Conservation (phyloP, 768 basidiomycete species). For the Sporobolomyces roseus region DNA sequence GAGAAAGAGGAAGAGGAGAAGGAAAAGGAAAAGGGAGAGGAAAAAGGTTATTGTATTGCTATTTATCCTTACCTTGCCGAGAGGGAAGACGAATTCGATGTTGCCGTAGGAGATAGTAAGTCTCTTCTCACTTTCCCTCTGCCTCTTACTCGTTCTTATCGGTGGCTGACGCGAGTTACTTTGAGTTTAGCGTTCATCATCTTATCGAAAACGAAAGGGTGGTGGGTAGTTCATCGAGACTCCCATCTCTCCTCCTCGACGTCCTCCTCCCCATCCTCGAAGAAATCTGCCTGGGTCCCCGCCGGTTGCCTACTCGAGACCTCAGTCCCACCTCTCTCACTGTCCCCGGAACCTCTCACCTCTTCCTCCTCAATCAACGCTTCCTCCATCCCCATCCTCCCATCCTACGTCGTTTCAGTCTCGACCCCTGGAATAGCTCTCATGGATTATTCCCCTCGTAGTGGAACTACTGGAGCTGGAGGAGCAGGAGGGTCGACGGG, state of each 20-base stretch:
- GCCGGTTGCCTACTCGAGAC: slow-evolving; percentile 95
- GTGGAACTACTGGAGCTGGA: background rate
- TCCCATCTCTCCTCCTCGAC: slow-evolving; percentile 56
- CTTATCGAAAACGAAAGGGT: slow-evolving; percentile 67
- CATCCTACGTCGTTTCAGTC: slow-evolving; percentile 88
- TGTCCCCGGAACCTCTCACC: slow-evolving; percentile 52
- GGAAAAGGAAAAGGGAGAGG: slow-evolving; percentile 8
- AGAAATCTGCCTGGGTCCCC: slow-evolving; percentile 94
- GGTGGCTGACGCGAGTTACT: background rate
- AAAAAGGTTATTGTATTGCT: slow-evolving; percentile 73
- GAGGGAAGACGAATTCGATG: slow-evolving; percentile 97
- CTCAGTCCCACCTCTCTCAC: slow-evolving; percentile 79
- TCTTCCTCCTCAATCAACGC: slow-evolving; percentile 23
- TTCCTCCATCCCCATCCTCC: slow-evolving; percentile 73
- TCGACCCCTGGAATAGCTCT: slow-evolving; percentile 93
- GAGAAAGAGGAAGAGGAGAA: slow-evolving; percentile 34
- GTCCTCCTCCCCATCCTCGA: slow-evolving; percentile 65
- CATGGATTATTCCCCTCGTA: slow-evolving; percentile 80
- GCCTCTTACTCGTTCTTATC: too few relatives aligned
- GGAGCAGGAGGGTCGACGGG: slow-evolving; percentile 68
- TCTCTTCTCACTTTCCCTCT: too few relatives aligned
- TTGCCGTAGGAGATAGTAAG: slow-evolving; percentile 70
- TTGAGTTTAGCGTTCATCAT: slow-evolving; percentile 43
- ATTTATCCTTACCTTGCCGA: slow-evolving; percentile 99
- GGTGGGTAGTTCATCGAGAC: slow-evolving; percentile 99